phyloP scores from a whole-genome alignment of 1,284 basidiomycete genomes.

The Rhodotorula glutinis region DNA sequence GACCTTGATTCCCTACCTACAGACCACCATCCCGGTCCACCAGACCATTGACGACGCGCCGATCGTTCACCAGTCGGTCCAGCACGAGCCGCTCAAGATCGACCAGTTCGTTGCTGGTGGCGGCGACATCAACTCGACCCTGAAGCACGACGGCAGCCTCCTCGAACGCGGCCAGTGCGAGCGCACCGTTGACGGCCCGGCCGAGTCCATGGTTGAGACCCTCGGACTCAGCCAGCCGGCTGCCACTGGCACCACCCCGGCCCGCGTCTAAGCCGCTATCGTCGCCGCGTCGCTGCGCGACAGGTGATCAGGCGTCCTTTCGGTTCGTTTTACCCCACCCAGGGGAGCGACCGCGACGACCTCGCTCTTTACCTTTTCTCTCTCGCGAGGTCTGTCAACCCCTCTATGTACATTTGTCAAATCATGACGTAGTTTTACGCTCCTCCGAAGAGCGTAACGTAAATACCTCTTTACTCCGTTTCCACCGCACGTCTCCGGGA shows the following conservation, averaged over 20 bases:
- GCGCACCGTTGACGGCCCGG: conserved; percentile 32
- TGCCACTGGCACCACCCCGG: neutral
- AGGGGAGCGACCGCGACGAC: no score
- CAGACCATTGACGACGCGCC: conserved; percentile 32
- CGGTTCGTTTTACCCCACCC: neutral
- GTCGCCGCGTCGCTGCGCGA: neutral
- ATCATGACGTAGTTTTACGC: neutral
- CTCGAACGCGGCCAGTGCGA: conserved; percentile 26
- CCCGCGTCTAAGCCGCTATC: neutral
- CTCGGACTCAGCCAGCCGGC: conserved; percentile 7
- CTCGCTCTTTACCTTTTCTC: no score
- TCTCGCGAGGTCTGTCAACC: no score
- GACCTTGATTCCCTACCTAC: neutral
- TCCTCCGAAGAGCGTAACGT: neutral
- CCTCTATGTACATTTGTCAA: neutral
- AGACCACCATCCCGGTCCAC: conserved; percentile 22
- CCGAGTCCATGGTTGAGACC: conserved; percentile 18
- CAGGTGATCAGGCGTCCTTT: neutral
- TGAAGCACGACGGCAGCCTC: conserved; percentile 22
- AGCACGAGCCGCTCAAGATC: conserved; percentile 35
- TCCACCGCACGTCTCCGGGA: no score
- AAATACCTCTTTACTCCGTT: neutral
- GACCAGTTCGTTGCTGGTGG: conserved; percentile 31
- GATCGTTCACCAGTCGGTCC: conserved; percentile 32
- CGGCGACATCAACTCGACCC: conserved; percentile 36